Conservation (phyloP, 371 early-diverging fungal genomes). For the Mucor racemosus region DNA sequence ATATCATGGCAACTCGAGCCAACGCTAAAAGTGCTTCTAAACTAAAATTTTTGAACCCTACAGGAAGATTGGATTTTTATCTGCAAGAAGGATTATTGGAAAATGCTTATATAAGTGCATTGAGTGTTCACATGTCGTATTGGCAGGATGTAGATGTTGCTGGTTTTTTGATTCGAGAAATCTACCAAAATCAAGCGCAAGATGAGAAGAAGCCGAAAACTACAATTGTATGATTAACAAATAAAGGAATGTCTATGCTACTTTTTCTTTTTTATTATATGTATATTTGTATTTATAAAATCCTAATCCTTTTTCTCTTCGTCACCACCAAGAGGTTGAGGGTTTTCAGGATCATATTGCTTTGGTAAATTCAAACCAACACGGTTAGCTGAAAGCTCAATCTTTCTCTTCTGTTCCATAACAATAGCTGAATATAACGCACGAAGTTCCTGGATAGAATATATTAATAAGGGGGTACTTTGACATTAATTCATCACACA, state of each 20-base stretch:
- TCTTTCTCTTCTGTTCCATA: constrained; percentile 52
- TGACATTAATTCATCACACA: neutral
- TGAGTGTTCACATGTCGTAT: constrained; percentile 80
- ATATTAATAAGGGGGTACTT: neutral
- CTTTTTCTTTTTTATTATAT: neutral
- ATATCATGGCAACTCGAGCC: constrained; percentile 2
- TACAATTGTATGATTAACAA: constrained; percentile 12
- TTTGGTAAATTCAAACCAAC: constrained; percentile 54
- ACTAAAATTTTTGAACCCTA: constrained; percentile 62
- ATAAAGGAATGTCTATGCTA: neutral
- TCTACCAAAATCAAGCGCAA: constrained; percentile 32
- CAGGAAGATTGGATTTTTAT: constrained; percentile 76
- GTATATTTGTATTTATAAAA: too few species aligned
- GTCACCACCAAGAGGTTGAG: constrained; percentile 18
- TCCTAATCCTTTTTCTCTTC: neutral
- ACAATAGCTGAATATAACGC: constrained; percentile 49
- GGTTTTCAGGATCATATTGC: constrained; percentile 40
- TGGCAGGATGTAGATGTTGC: constrained; percentile 81
- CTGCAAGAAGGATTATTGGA: constrained; percentile 82
- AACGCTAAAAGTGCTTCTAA: constrained; percentile 44
- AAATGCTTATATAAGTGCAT: constrained; percentile 77
- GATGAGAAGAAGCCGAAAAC: constrained; percentile 4
- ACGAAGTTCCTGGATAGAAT: constrained; percentile 34
- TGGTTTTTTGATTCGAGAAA: constrained; percentile 62
- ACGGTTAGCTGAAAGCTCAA: constrained; percentile 53